Conservation (phyloP, 1,284 basidiomycete genomes). For the Heliocybe sulcata region DNA sequence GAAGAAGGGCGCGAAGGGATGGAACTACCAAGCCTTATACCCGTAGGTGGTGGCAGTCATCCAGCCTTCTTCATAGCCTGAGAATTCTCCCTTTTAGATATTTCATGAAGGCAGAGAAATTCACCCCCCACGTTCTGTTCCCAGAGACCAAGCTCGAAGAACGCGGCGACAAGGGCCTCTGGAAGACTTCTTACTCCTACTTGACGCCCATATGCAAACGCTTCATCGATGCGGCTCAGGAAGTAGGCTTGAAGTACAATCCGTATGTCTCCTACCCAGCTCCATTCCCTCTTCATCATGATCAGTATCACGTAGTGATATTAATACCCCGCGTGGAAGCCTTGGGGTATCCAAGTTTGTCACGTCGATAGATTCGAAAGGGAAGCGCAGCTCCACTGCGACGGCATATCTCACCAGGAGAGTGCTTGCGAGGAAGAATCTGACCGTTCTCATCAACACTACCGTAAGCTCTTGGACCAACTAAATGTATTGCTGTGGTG, state of each 20-base stretch:
- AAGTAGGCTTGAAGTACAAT: neutral
- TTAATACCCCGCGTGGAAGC: constrained; percentile 42
- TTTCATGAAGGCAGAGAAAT: constrained; percentile 55
- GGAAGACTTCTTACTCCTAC: constrained; percentile 10
- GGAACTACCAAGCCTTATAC: neutral
- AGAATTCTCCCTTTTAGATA: constrained; percentile 23
- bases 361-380: constrained; percentile 49
- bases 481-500: neutral
- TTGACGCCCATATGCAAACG: neutral
- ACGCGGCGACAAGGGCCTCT: constrained; percentile 46
- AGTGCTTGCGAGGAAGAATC: constrained; percentile 53
- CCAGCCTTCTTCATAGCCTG: constrained; percentile 2
- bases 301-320: constrained; percentile 21
- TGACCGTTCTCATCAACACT: constrained; percentile 39
- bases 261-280: too few species aligned
- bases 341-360: constrained; percentile 52
- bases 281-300: neutral
- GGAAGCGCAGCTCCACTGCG: constrained; percentile 51
- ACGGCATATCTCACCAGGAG: constrained; percentile 56
- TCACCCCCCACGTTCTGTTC: constrained; percentile 35
- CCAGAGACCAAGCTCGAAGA: constrained; percentile 36
- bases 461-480: neutral
- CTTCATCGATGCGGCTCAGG: neutral
- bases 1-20: constrained; percentile 39
- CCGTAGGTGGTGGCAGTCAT: neutral